Conservation (phyloP, 768 basidiomycete species). For the Lentinula lateritia region DNA sequence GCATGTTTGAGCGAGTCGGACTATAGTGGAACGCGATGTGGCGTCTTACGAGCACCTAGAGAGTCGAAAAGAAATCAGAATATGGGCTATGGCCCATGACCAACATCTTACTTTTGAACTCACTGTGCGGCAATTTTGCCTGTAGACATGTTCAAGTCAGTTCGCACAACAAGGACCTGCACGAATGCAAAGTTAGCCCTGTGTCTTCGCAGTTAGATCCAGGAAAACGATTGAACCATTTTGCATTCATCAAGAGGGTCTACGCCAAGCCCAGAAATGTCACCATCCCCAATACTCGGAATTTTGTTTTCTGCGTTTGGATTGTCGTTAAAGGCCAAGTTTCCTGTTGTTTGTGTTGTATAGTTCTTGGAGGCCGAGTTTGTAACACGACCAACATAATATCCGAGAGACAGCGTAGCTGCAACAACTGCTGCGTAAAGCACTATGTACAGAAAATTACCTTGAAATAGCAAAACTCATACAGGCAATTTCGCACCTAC, state of each 20-base stretch:
- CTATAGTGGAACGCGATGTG: not conserved
- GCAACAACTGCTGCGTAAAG: slow-evolving; percentile 23
- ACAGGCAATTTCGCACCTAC: not conserved
- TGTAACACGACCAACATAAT: slow-evolving; percentile 28
- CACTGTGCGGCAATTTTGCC: slow-evolving; percentile 50
- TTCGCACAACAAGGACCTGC: slow-evolving; percentile 54
- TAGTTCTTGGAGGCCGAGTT: not conserved
- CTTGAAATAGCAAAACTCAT: not conserved
- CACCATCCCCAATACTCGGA: slow-evolving; percentile 10
- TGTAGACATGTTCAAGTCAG: slow-evolving; percentile 21
- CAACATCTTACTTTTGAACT: slow-evolving; percentile 10
- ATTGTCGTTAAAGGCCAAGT: slow-evolving; percentile 6
- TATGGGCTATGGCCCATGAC: not conserved
- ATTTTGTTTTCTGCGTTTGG: slow-evolving; percentile 18
- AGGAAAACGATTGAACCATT: slow-evolving; percentile 30
- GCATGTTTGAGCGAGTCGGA: not conserved
- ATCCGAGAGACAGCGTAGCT: slow-evolving; percentile 35
- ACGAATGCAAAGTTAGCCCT: not conserved
- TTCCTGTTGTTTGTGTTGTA: not conserved
- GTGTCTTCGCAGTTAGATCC: too few species aligned
- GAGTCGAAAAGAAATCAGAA: slow-evolving; percentile 13
- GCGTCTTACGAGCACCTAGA: slow-evolving; percentile 24
- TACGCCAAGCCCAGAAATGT: slow-evolving; percentile 20
- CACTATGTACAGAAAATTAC: not conserved
- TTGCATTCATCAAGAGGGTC: slow-evolving; percentile 49